Percentiles rank a stretch among this genome's conserved stretches.
Conservation (phyloP, 1,139 yeast genomes). For the Tardiomyces blankii region DNA sequence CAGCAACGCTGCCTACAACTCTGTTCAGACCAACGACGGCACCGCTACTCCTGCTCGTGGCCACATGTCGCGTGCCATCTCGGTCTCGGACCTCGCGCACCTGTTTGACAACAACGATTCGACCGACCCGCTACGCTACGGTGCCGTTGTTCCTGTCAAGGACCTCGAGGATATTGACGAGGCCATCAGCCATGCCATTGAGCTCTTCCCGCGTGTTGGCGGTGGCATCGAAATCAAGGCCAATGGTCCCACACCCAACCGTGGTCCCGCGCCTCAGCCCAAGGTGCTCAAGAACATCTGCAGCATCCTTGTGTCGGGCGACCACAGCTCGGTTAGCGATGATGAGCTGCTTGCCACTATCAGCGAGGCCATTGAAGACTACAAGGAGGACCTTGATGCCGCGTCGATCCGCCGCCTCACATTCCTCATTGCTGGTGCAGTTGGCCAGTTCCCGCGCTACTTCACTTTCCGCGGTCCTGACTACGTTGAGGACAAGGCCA, state of each 20-base stretch:
- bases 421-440: constrained; percentile 71
- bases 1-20: constrained; percentile 43
- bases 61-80: constrained; percentile 59
- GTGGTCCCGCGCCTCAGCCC: constrained; percentile 11
- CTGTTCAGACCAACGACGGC: constrained; percentile 12
- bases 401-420: constrained; percentile 86
- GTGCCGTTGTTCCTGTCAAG: constrained; percentile 73
- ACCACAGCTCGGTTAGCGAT: constrained; percentile 48
- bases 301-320: constrained; percentile 59
- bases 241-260: constrained; percentile 21
- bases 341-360: constrained; percentile 55
- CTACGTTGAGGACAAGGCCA: constrained; percentile 65
- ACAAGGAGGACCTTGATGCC: constrained; percentile 54
- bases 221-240: constrained; percentile 19
- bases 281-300: constrained; percentile 59
- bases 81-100: constrained; percentile 85
- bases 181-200: constrained; percentile 64
- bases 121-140: constrained; percentile 61
- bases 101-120: constrained; percentile 56
- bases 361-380: constrained; percentile 53
- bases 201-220: constrained; percentile 41
- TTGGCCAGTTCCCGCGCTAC: constrained; percentile 88
- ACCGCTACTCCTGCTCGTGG: constrained; percentile 16
- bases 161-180: constrained; percentile 90
- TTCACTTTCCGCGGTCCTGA: constrained; percentile 90